Evolutionary conservation across 2,329 filamentous ascomycete species (phyloP), one percentile per base, ranked within the genome.

Genomic region (Cyclaneusma minus): DNA sequence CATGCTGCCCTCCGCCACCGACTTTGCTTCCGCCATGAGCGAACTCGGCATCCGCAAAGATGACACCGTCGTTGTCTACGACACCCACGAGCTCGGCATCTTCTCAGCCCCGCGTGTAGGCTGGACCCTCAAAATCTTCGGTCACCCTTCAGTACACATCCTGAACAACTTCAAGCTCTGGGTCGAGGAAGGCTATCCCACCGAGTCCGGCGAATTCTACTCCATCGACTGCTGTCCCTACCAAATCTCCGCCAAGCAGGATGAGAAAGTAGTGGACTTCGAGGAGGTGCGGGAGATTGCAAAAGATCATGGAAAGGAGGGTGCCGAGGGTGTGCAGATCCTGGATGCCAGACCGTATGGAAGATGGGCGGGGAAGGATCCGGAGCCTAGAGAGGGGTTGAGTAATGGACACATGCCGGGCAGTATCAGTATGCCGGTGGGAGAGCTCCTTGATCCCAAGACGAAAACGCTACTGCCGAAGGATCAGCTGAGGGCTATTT

Each of bases 151-250:
- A 36, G 87, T 98, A 9, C 84, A 94, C 50, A 55, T 98, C 11
- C 57, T 98, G 29, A 91, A 98, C 58, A 98, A 98, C 56, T 98
- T 94, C 57, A 80, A 76, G 50, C 55, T 80, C n/a, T 98, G 85
- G 83, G 74, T 87, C 2, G 78, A 87, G 17, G 64, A 91, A 44
- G 83, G 80, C 2, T 68, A 74, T 37, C 80, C 84, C 0, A 78
- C 75, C 1, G 84, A 93, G 55, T 72, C 71, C n/a, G 85, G 87
- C 27, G 57, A 79, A 49, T 53, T 80, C 27, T 75, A 70, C 50
- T 69, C 57, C 30, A 65, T 76, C 22, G 70, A 76, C 43, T 74
- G 69, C 45, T 68, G 64, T 34, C 56, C 62, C 1, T 77, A 77
- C 33, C 68, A 65, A 3, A 75, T 76, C 29, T 69, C 69, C 3